Conservation (phyloP, 2,329 filamentous ascomycete genomes). For the Ascochyta clinopodiicola region DNA sequence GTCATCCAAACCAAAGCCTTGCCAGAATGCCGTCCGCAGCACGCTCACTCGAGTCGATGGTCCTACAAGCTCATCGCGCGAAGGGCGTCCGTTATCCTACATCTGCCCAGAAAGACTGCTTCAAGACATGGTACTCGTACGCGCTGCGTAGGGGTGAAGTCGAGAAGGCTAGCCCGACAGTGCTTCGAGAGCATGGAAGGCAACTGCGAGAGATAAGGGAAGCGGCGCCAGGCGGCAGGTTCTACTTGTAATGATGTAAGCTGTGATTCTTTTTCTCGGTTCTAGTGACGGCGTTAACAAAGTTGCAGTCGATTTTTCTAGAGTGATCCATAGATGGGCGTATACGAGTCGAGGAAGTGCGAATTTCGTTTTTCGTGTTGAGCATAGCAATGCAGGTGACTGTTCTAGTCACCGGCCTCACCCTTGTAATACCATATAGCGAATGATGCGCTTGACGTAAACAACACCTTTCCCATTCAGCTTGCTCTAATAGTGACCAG, state of each 20-base stretch:
- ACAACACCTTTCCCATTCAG: too few species aligned
- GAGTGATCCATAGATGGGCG: too few species aligned
- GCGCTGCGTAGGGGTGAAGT: conserved; percentile 35
- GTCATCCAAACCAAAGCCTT: background rate
- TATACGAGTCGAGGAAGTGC: too few species aligned
- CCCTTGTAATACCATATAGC: too few species aligned
- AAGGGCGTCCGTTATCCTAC: conserved; percentile 45
- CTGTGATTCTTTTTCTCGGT: too few species aligned
- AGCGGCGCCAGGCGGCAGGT: conserved; percentile 36
- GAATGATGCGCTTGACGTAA: too few species aligned
- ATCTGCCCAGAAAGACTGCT: conserved; percentile 40
- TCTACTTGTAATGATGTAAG: conserved; percentile 33
- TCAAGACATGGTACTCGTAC: conserved; percentile 49
- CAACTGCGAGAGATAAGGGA: conserved; percentile 33
- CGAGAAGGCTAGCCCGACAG: conserved; percentile 26
- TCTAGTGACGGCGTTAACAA: too few species aligned
- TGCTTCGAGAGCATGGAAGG: conserved; percentile 32
- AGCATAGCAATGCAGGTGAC: too few species aligned
- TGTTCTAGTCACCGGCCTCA: too few species aligned
- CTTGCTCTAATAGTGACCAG: too few species aligned
- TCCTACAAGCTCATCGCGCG: conserved; percentile 45
- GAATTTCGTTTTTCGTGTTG: too few species aligned
- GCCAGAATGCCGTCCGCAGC: conserved; percentile 33
- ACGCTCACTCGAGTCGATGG: conserved; percentile 40
- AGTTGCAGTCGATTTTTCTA: too few species aligned